A percentile compares a stretch with the other conserved stretches of the same genome.
Evolutionary conservation across 2,329 filamentous ascomycete species (phyloP).

Genomic region (Beauveria brongniartii): DNA sequence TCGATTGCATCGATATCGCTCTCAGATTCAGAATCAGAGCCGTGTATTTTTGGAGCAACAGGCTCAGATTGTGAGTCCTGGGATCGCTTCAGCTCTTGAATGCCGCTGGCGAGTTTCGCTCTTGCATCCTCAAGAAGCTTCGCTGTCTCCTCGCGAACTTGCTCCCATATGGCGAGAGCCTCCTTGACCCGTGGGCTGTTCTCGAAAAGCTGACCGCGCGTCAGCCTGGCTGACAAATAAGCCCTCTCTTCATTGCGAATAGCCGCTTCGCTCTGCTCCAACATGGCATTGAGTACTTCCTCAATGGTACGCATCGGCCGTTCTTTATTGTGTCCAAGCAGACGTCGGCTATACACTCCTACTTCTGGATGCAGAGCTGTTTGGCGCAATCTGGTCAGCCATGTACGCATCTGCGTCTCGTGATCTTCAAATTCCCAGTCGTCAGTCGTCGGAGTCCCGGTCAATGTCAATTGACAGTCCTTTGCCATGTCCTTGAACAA

Average conservation of each 20-base stretch:
- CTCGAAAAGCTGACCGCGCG: slow-evolving; percentile 69
- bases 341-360: slow-evolving; percentile 56
- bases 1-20: slow-evolving; percentile 43
- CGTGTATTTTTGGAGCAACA: not conserved
- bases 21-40: slow-evolving; percentile 23
- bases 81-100: slow-evolving; percentile 22
- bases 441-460: slow-evolving; percentile 53
- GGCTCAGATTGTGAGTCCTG: not conserved
- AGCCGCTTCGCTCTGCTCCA: slow-evolving; percentile 67
- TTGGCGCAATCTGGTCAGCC: slow-evolving; percentile 71
- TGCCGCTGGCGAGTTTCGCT: slow-evolving; percentile 47
- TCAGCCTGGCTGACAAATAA: slow-evolving; percentile 55
- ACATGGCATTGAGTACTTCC: slow-evolving; percentile 85
- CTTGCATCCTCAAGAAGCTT: slow-evolving; percentile 56
- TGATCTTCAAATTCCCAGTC: slow-evolving; percentile 59
- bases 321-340: slow-evolving; percentile 51
- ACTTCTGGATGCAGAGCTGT: slow-evolving; percentile 82
- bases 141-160: slow-evolving; percentile 41
- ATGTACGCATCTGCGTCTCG: slow-evolving; percentile 68
- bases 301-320: slow-evolving; percentile 71
- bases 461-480: slow-evolving; percentile 54
- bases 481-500: slow-evolving; percentile 69
- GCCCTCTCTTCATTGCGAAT: slow-evolving; percentile 63
- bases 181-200: slow-evolving; percentile 60
- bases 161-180: slow-evolving; percentile 63